Conservation (phyloP, 176 grass and related monocot species). For the Musa itinerans region DNA sequence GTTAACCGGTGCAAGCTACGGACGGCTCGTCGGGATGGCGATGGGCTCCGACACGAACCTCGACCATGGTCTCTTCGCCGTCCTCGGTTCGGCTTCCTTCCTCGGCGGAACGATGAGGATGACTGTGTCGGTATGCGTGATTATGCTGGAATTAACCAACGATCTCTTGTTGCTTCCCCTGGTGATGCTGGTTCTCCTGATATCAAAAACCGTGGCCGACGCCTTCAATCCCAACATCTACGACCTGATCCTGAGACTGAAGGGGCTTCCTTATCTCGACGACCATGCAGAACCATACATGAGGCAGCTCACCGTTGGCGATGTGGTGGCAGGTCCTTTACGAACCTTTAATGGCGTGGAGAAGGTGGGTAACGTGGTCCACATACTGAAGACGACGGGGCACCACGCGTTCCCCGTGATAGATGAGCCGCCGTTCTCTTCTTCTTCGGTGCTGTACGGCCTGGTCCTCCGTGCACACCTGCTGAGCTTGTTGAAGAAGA, state of each 20-base stretch:
- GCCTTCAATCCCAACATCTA: conserved; percentile 7
- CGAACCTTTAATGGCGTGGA: not conserved
- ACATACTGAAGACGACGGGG: not conserved
- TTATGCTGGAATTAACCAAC: conserved; percentile 7
- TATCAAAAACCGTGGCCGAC: conserved; percentile 5
- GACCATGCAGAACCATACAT: not conserved
- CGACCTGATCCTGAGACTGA: not conserved
- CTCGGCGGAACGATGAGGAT: conserved; percentile 5
- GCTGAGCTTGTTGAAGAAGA: not conserved
- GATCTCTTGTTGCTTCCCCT: conserved; percentile 4
- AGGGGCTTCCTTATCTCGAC: not conserved
- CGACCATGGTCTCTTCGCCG: not conserved
- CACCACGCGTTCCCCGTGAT: not conserved
- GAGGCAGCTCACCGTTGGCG: not conserved
- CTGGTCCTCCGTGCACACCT: not conserved
- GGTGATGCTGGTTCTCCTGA: conserved; percentile 1
- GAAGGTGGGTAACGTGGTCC: not conserved
- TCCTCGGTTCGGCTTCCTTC: conserved; percentile 2
- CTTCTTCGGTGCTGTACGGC: not conserved
- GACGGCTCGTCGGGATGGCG: not conserved
- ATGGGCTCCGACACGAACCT: not conserved
- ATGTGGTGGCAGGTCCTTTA: not conserved
- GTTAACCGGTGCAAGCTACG: not conserved
- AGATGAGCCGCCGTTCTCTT: not conserved
- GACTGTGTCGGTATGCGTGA: conserved; percentile 3